Base-by-base conservation (phyloP, 352 stramenopile species). In the Phytophthora litchii region DNA sequence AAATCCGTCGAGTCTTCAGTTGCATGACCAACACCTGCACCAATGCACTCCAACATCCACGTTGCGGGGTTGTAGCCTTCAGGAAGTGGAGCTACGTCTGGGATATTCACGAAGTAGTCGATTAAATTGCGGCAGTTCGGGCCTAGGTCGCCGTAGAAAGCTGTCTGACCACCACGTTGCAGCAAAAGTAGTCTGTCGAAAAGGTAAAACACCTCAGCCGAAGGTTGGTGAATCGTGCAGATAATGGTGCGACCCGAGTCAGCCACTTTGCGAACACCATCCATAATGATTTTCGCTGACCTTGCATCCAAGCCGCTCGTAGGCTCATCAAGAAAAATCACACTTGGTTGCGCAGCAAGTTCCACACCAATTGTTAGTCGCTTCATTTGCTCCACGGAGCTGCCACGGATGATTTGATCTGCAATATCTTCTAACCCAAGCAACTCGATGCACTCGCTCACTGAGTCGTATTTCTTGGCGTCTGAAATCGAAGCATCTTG, bases 151-250 rank as follows among this genome's bases (percentile, higher is more conserved):
- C 74, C 74, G 45, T 70, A 77, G 58, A 72, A 83, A 1, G 67
- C 57, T 2, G 56, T 72, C 21, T 62, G 38, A 13, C 74, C 72
- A 21, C 73, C 72, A 10, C 52, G 47, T 34, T 81, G 43, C 14
- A 96, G 64, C 2, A 96, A 60, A 43, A 94, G 74, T 1, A 92
- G 36, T 36, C 76, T 64, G 60, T 96, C 83, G 66, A 94, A 92
- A 17, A 81, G 36, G 20, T 36, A 45, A 25, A 54, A 54, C 3
- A 54, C 47, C 21, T 54, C 47, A 23, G 47, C 47, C 14, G 47
- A 54, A 5, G 47, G 47, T n/a, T 54, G 47, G 3, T 54, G 47
- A 35, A 54, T 54, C 21, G 47, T 54, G 14, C 47, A 54, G n/a
- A 54, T 54, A 21, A 54, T 54, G 1, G 47, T 54, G 17, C 47